Conservation (phyloP, 805 yeast species). For the Metschnikowia aberdeeniae region DNA sequence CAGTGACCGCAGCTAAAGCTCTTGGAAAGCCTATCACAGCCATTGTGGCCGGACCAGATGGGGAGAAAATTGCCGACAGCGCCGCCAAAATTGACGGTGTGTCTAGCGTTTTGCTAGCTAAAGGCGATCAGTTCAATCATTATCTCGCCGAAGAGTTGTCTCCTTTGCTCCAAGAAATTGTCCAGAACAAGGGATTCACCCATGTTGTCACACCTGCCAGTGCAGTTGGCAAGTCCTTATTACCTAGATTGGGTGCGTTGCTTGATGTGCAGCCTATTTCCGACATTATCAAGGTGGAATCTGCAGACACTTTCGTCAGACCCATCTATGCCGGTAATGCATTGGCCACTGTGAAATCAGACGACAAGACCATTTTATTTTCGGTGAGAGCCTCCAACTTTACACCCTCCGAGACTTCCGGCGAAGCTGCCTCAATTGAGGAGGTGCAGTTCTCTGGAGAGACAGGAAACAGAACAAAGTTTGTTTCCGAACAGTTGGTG, state of each 20-base stretch:
- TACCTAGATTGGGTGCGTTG: conserved; percentile 84
- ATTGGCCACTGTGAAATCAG: conserved; percentile 69
- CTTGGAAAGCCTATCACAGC: conserved; percentile 81
- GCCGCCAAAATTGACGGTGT: conserved; percentile 53
- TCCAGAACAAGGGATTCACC: conserved; percentile 46
- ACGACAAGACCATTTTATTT: conserved; percentile 60
- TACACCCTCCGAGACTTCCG: conserved; percentile 34
- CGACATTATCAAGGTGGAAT: conserved; percentile 68
- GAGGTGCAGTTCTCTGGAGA: conserved; percentile 40
- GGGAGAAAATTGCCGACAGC: conserved; percentile 40
- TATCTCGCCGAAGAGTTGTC: conserved; percentile 77
- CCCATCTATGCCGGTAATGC: conserved; percentile 98
- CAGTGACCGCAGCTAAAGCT: conserved; percentile 72
- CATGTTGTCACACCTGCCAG: conserved; percentile 80
- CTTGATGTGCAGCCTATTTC: conserved; percentile 85
- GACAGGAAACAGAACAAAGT: conserved; percentile 44
- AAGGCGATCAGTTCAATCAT: conserved; percentile 57
- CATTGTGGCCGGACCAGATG: conserved; percentile 63
- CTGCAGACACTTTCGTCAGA: conserved; percentile 72
- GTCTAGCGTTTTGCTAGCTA: conserved; percentile 53
- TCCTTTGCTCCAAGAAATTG: conserved; percentile 53
- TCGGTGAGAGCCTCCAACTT: conserved; percentile 89
- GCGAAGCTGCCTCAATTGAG: conserved; percentile 42
- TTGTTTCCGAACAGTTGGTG: conserved; percentile 72
- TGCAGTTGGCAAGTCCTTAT: conserved; percentile 79